Conservation (phyloP, 1,139 yeast genomes). For the Insectozyma bohioensis region DNA sequence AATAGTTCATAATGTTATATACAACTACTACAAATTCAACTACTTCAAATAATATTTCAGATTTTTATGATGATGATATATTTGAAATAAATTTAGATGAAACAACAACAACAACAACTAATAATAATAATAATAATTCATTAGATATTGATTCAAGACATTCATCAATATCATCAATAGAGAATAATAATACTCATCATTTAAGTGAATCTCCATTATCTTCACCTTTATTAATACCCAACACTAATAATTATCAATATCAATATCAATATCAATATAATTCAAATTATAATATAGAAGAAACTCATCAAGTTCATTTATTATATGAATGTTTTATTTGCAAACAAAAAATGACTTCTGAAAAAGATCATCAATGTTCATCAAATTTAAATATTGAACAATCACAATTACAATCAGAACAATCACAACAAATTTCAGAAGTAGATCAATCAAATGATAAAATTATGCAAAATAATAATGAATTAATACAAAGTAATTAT, state of each 20-base stretch:
- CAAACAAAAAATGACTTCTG: slow-evolving; percentile 13
- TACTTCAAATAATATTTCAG: slow-evolving; percentile 9
- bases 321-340: slow-evolving; percentile 16
- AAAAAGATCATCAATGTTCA: slow-evolving; percentile 9
- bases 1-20: too few species aligned
- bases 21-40: slow-evolving; percentile 2
- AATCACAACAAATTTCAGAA: slow-evolving; percentile 1
- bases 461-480: slow-evolving; percentile 16
- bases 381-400: slow-evolving; percentile 4
- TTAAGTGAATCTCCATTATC: slow-evolving; percentile 6
- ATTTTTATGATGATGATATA: slow-evolving; percentile 10
- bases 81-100: slow-evolving; percentile 12
- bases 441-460: slow-evolving; percentile 6
- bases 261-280: slow-evolving; percentile 1
- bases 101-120: background rate
- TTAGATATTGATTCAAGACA: slow-evolving; percentile 1
- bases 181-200: background rate
- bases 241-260: slow-evolving; percentile 6
- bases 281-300: slow-evolving; percentile 3
- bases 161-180: slow-evolving; percentile 6
- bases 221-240: slow-evolving; percentile 6
- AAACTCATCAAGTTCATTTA: slow-evolving; percentile 6
- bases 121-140: background rate
- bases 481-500: slow-evolving; percentile 25
- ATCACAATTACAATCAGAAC: too few species aligned